These are phyloP conservation scores for Wickerhamomyces sp. DNA, from an alignment of 1,139 yeast species.

Conservation along the genomic window DNA sequence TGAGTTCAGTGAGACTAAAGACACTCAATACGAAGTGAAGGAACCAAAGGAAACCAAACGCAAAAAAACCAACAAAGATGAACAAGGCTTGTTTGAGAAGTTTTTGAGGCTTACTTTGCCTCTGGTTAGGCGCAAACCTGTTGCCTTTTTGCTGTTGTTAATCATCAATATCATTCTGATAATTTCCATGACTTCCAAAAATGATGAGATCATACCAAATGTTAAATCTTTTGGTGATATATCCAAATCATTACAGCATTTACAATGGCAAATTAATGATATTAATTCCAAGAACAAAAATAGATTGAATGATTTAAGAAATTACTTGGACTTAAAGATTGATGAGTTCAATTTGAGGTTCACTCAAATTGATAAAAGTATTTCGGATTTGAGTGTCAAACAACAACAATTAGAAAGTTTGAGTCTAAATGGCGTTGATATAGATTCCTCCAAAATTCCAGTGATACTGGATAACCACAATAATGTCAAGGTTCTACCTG, in stretches of 20 bases:
- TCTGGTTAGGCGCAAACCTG: not conserved
- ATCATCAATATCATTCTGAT: not conserved
- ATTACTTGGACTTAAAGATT: slow-evolving; percentile 17
- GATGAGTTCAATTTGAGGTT: slow-evolving; percentile 12
- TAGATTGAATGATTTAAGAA: slow-evolving; percentile 15
- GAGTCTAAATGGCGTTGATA: slow-evolving; percentile 3
- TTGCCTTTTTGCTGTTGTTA: not conserved
- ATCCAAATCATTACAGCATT: slow-evolving; percentile 14
- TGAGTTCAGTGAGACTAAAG: not conserved
- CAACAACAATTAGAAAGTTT: slow-evolving; percentile 4
- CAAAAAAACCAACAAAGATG: not conserved
- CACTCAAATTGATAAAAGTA: slow-evolving; percentile 6
- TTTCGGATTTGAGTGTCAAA: slow-evolving; percentile 2
- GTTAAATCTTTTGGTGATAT: slow-evolving; percentile 13
- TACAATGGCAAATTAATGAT: slow-evolving; percentile 23
- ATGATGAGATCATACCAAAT: slow-evolving; percentile 5
- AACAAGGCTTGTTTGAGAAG: not conserved
- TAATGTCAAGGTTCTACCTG: slow-evolving; percentile 19
- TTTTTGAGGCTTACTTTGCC: not conserved
- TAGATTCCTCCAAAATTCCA: slow-evolving; percentile 13
- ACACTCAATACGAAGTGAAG: not conserved
- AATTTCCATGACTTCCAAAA: not conserved
- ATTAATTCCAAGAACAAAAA: slow-evolving; percentile 15
- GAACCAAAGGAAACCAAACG: not conserved
- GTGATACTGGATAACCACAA: slow-evolving; percentile 15